Conservation (phyloP, 345 rosid genomes). For the Erodium maritimum region DNA sequence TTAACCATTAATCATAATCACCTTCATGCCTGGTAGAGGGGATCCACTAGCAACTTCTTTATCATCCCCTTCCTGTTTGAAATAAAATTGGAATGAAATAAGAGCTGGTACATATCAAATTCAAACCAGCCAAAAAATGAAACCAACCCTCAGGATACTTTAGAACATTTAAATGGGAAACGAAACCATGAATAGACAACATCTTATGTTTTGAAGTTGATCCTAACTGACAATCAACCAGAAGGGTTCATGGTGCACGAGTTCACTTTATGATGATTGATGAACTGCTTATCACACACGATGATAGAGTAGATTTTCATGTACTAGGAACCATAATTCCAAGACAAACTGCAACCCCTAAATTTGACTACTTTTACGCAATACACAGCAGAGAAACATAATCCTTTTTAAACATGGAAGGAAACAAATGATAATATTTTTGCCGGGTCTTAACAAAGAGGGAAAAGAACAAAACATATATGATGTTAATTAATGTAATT, state of each 20-base stretch:
- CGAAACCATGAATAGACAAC: too few relatives aligned
- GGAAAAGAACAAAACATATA: too few relatives aligned
- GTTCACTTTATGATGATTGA: not conserved
- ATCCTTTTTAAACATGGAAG: not conserved
- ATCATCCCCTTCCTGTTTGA: constrained; percentile 47
- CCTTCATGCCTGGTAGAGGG: constrained; percentile 98
- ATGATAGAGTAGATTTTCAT: not conserved
- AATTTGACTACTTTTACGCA: not conserved
- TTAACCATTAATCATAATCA: constrained; percentile 26
- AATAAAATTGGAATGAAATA: constrained; percentile 12
- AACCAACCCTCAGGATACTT: not conserved
- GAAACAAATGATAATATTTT: not conserved
- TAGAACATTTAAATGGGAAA: not conserved
- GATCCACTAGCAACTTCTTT: constrained; percentile 70
- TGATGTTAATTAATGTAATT: too few relatives aligned
- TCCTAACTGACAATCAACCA: too few relatives aligned
- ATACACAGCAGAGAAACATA: not conserved
- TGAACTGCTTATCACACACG: too few relatives aligned
- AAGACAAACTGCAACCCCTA: not conserved
- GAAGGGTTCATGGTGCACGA: not conserved
- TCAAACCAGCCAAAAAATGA: not conserved
- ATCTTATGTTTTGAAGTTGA: too few relatives aligned
- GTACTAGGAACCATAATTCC: not conserved
- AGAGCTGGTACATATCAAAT: constrained; percentile 6
- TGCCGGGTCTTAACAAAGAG: too few relatives aligned